Conservation (phyloP, 2,329 filamentous ascomycete genomes). For the Xylogone sp. region DNA sequence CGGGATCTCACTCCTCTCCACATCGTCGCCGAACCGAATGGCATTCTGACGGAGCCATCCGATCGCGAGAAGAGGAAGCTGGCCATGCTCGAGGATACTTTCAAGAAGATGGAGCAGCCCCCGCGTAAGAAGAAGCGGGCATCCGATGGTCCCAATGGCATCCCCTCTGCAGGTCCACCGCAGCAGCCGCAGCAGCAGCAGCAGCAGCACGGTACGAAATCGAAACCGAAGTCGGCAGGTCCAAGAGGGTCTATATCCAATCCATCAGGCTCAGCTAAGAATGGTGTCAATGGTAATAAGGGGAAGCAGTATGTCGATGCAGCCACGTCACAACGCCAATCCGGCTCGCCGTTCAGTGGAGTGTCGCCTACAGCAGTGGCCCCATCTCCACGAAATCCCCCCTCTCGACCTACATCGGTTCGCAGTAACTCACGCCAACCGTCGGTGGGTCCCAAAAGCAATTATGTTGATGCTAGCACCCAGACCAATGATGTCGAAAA, state of each 20-base stretch:
- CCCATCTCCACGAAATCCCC: slow-evolving; percentile 13
- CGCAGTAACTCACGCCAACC: slow-evolving; percentile 17
- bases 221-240: slow-evolving; percentile 27
- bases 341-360: slow-evolving; percentile 24
- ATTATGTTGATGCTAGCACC: slow-evolving; percentile 23
- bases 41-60: slow-evolving; percentile 53
- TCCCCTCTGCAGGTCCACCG: slow-evolving; percentile 7
- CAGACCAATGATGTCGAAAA: slow-evolving; percentile 28
- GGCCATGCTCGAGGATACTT: slow-evolving; percentile 60
- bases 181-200: slow-evolving; percentile 8
- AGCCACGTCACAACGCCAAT: slow-evolving; percentile 25
- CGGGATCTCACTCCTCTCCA: slow-evolving; percentile 57
- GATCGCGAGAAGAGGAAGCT: slow-evolving; percentile 66
- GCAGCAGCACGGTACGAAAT: slow-evolving; percentile 8
- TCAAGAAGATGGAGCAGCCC: slow-evolving; percentile 58
- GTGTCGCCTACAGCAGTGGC: slow-evolving; percentile 21
- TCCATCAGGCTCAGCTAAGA: slow-evolving; percentile 11
- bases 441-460: slow-evolving; percentile 14
- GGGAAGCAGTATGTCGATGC: slow-evolving; percentile 25
- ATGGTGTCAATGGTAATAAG: slow-evolving; percentile 9
- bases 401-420: slow-evolving; percentile 11
- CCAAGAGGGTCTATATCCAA: slow-evolving; percentile 21
- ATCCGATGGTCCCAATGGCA: slow-evolving; percentile 45
- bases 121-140: slow-evolving; percentile 59
- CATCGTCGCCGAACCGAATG: slow-evolving; percentile 49